Percentiles rank a stretch among this genome's conserved stretches.
Conservation (phyloP, 345 rosid genomes). For the Gynandropsis gynandra region DNA sequence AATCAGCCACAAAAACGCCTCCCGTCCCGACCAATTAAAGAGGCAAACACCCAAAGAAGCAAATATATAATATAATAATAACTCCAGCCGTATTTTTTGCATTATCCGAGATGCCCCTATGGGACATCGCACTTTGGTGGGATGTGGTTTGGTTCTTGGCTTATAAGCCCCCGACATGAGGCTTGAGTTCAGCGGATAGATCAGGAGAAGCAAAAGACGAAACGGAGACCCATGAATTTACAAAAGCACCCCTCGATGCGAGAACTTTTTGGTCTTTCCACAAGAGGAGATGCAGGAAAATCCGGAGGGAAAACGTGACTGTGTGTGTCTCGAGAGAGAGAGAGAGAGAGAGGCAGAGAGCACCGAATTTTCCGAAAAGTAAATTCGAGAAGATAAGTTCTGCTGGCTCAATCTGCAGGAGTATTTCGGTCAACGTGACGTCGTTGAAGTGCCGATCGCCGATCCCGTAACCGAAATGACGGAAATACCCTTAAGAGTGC, state of each 20-base stretch:
- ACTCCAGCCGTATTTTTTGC: conserved; percentile 20
- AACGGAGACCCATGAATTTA: conserved; percentile 15
- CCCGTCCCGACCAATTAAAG: conserved; percentile 32
- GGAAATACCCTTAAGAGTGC: not conserved
- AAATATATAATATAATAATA: conserved; percentile 16
- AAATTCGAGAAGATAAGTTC: not conserved
- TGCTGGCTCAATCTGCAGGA: not conserved
- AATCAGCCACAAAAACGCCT: conserved; percentile 31
- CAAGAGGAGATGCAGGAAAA: too few species aligned
- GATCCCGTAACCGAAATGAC: conserved; percentile 14
- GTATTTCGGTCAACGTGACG: conserved; percentile 15
- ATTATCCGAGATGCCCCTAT: conserved; percentile 16
- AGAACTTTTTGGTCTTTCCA: conserved; percentile 9
- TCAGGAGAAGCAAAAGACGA: conserved; percentile 10
- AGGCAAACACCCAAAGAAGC: conserved; percentile 23
- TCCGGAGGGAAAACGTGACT: not conserved
- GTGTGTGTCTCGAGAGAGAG: not conserved
- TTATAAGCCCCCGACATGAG: not conserved
- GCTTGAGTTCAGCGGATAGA: conserved; percentile 19
- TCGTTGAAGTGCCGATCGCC: conserved; percentile 22
- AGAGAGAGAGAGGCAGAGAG: too few species aligned
- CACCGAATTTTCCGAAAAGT: too few species aligned
- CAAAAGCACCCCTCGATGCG: not conserved
- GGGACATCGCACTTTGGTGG: not conserved
- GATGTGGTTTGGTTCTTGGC: conserved; percentile 14